These are phyloP conservation scores for Parsonsia alboflavescens DNA, from an alignment of 257 asterid species.

Conservation along the genomic window DNA sequence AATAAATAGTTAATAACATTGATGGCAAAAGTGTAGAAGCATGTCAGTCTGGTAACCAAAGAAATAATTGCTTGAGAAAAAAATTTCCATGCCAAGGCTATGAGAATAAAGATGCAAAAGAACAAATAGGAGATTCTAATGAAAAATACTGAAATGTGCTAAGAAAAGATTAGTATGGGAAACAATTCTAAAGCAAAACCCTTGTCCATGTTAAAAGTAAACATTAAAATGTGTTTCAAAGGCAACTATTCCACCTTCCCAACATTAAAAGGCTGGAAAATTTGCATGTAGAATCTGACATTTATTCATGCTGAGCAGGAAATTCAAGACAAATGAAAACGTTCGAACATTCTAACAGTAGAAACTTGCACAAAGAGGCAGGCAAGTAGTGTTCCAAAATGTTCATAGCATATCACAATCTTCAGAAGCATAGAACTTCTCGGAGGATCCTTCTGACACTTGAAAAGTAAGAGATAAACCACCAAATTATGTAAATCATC, in stretches of 20 bases:
- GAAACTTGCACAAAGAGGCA: neutral
- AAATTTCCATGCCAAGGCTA: neutral
- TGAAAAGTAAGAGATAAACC: neutral
- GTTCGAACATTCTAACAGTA: neutral
- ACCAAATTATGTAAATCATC: neutral
- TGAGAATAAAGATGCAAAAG: neutral
- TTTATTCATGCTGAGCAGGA: no score
- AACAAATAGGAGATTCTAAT: neutral
- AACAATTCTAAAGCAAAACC: no score
- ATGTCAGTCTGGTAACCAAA: neutral
- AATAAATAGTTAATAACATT: neutral
- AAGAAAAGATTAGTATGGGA: neutral
- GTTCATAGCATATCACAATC: neutral
- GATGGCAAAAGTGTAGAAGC: neutral
- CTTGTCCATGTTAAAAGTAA: no score
- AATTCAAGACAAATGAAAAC: no score
- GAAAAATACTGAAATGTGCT: neutral
- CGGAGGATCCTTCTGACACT: neutral
- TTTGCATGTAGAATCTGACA: no score
- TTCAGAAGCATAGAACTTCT: neutral
- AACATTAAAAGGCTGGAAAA: no score
- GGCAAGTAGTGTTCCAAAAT: neutral
- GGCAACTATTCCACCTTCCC: no score
- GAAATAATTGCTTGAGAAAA: neutral
- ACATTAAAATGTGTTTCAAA: no score